Evolutionary conservation across 108 stramenopile species (phyloP), one percentile per base, ranked within the genome.

Genomic region (Schizochytrium sp.): DNA sequence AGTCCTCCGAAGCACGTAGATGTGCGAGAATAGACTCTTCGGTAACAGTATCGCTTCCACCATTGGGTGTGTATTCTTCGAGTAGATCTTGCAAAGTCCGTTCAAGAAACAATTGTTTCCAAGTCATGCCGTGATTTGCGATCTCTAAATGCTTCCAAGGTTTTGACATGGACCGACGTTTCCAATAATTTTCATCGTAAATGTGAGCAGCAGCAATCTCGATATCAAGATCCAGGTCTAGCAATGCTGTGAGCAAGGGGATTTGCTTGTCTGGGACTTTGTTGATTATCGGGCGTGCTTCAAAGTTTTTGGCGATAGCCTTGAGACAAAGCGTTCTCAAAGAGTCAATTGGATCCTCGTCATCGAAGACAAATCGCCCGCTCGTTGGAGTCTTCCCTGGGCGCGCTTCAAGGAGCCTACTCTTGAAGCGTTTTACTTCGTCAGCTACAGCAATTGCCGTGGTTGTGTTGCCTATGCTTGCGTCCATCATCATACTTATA

Each of bases 31-130:
- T 72, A 15, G 44, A 56, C n/a, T 88, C 56, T 0, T 87, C 90
- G 40, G 49, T 83, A 13, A 46, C 87, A 44, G n/a, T 59, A 3
- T 59, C 83, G 55, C 7, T 46, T 15, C 46, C 45, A 17, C 76
- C 73, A 4, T 49, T 56, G 55, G 57, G 46, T 60, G 88, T 88
- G 87, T 76, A 94, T 12, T 72, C 91, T 61, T 93, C 93, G 69
- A 93, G 87, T 15, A 41, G 55, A 0, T 91, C 87, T 3, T 88
- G 73, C 38, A 92, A 53, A 44, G 72, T 42, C 3, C 89, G 1
- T 88, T 95, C 94, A 55, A 95, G 94, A 46, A 90, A 95, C 28
- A 95, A 90, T 92, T 95, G 94, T 91, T 94, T 94, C 94, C 94
- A 95, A 28, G 92, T 92, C 57, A 94, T 56, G 61, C 94, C 94